These are phyloP conservation scores for Pouteria glomerata DNA, from an alignment of 148 eudicot genomes.

Conservation along the genomic window DNA sequence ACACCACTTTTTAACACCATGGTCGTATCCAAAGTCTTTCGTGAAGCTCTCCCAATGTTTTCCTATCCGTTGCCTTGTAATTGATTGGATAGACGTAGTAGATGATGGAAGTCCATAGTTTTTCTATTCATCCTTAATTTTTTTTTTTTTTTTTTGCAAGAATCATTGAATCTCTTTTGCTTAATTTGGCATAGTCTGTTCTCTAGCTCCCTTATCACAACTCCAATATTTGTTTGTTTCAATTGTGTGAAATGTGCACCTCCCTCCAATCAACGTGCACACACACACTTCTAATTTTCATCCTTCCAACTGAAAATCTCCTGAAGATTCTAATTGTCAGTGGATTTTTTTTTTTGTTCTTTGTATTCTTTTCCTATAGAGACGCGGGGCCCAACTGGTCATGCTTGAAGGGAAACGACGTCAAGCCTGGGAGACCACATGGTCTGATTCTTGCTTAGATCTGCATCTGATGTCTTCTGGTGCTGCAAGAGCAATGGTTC, in stretches of 20 bases:
- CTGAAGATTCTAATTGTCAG: background rate
- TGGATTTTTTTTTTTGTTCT: background rate
- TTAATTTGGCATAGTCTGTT: background rate
- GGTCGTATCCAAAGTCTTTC: background rate
- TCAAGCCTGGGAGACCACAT: slow-evolving; percentile 83
- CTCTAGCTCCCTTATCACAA: background rate
- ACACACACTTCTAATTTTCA: background rate
- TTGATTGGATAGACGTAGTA: background rate
- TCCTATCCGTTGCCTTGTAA: background rate
- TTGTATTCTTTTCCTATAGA: slow-evolving; percentile 30
- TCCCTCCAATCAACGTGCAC: too few relatives aligned
- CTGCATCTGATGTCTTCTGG: slow-evolving; percentile 98
- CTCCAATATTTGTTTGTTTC: background rate
- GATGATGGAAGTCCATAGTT: background rate
- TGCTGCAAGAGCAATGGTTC: slow-evolving; percentile 96
- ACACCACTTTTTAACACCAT: too few relatives aligned
- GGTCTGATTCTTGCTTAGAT: slow-evolving; percentile 86
- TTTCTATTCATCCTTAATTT: background rate
- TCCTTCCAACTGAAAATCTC: background rate
- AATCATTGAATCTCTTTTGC: background rate
- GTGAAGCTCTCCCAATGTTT: background rate
- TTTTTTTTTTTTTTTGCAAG: background rate
- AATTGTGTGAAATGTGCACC: too few relatives aligned
- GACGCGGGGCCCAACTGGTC: slow-evolving; percentile 83
- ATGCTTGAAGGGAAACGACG: slow-evolving; percentile 90